phyloP scores from a whole-genome alignment of 1,284 basidiomycete species.

The Cryptococcus sp. region DNA sequence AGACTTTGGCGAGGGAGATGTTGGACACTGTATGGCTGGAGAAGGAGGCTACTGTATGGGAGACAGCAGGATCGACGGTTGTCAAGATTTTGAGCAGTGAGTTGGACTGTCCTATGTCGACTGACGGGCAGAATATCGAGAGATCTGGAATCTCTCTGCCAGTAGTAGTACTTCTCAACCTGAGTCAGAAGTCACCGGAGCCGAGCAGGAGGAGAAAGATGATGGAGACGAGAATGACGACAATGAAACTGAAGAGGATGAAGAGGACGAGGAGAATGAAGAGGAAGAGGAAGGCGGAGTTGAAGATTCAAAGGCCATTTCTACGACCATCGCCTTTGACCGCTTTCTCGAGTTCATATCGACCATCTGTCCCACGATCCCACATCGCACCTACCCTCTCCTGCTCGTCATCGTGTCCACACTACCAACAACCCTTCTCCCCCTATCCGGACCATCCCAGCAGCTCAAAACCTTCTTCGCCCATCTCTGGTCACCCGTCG shows the following conservation, averaged over 20 bases:
- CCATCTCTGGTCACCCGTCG: constrained; percentile 42
- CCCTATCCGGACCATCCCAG: constrained; percentile 18
- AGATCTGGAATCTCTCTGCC: constrained; percentile 56
- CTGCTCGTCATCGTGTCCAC: constrained; percentile 40
- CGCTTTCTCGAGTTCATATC: constrained; percentile 47
- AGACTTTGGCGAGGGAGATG: constrained; percentile 55
- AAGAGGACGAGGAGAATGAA: constrained; percentile 10
- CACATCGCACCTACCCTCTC: constrained; percentile 40
- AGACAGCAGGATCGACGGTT: constrained; percentile 63
- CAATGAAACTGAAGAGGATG: constrained; percentile 13
- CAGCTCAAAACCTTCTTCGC: constrained; percentile 36
- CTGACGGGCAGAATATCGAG: constrained; percentile 53
- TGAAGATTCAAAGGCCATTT: too few species aligned
- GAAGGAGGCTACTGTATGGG: constrained; percentile 60
- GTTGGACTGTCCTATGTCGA: constrained; percentile 14
- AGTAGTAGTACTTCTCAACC: constrained; percentile 4
- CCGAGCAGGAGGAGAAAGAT: constrained; percentile 8
- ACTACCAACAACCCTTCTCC: constrained; percentile 28
- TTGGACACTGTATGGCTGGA: constrained; percentile 74
- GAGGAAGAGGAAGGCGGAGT: too few species aligned
- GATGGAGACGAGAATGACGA: constrained; percentile 14
- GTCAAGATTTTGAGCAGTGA: constrained; percentile 66
- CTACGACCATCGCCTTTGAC: constrained; percentile 51
- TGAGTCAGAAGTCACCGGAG: constrained; percentile 11
- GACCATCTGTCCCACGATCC: constrained; percentile 38